phyloP scores from a whole-genome alignment of 1,284 basidiomycete genomes.

The Cutaneotrichosporon mucoides region DNA sequence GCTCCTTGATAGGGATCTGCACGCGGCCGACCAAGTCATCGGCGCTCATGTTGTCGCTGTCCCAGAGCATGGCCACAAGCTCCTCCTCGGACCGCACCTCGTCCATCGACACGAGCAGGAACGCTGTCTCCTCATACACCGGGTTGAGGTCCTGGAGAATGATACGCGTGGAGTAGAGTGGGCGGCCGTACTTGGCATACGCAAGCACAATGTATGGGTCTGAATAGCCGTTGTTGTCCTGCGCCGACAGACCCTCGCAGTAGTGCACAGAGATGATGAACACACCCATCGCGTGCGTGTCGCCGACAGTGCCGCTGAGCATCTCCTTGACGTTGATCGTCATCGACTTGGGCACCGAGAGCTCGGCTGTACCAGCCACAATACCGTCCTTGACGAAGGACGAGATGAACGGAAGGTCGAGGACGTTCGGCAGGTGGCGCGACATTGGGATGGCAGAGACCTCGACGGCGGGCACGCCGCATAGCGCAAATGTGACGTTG shows the following conservation, averaged over 20 bases:
- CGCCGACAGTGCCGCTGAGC: conserved; percentile 59
- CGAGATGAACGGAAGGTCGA: conserved; percentile 72
- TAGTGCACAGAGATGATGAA: conserved; percentile 65
- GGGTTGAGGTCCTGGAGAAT: conserved; percentile 63
- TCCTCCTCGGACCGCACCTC: conserved; percentile 66
- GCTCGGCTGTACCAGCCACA: conserved; percentile 59
- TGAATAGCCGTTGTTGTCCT: conserved; percentile 60
- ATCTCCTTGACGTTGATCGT: conserved; percentile 65
- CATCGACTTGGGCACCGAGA: conserved; percentile 68
- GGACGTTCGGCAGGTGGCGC: conserved; percentile 67
- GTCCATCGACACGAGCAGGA: conserved; percentile 65
- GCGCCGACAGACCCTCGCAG: conserved; percentile 60
- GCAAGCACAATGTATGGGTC: conserved; percentile 58
- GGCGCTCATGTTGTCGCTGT: conserved; percentile 62
- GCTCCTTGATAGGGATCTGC: conserved; percentile 58
- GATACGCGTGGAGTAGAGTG: conserved; percentile 68
- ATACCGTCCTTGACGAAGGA: conserved; percentile 62
- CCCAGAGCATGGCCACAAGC: conserved; percentile 71
- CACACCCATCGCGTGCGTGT: conserved; percentile 65
- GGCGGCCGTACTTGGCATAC: conserved; percentile 57
- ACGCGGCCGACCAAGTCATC: conserved; percentile 69
- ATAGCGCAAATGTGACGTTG: conserved; percentile 62
- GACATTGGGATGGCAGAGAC: conserved; percentile 70
- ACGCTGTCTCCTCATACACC: conserved; percentile 71
- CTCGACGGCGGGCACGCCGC: conserved; percentile 71